Percentiles rank a stretch among this genome's conserved stretches.
These are phyloP conservation scores for Chrysanthemum seticuspe DNA, from an alignment of 129 eudicot species.

Conservation along the genomic window DNA sequence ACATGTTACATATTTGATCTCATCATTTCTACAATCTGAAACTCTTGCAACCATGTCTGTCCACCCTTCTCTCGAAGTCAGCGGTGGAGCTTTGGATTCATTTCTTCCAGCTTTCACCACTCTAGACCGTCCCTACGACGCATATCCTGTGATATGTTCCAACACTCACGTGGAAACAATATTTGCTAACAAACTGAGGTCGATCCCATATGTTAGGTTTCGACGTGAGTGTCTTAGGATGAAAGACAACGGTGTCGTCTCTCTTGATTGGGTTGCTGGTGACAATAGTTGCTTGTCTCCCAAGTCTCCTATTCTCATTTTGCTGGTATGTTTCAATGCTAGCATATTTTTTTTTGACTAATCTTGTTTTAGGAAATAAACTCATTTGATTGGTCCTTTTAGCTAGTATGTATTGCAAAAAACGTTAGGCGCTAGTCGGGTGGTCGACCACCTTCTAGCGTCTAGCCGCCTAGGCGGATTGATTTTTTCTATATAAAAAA, in stretches of 20 bases:
- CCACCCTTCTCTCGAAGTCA: slow-evolving; percentile 65
- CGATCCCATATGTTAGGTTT: slow-evolving; percentile 60
- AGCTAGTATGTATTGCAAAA: no score
- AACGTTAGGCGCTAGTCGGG: no score
- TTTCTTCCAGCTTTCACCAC: slow-evolving; percentile 57
- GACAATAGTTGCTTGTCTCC: slow-evolving; percentile 49
- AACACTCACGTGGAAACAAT: slow-evolving; percentile 90
- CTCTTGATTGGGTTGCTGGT: slow-evolving; percentile 90
- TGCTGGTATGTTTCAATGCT: slow-evolving; percentile 43
- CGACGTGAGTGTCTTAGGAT: slow-evolving; percentile 80
- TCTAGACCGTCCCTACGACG: slow-evolving; percentile 59
- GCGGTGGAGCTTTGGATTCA: slow-evolving; percentile 60
- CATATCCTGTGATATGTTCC: slow-evolving; percentile 56
- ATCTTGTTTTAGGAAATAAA: no score
- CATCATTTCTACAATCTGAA: neutral
- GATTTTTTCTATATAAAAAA: no score
- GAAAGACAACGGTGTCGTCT: slow-evolving; percentile 63
- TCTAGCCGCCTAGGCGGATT: no score
- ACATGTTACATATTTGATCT: no score
- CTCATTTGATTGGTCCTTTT: no score
- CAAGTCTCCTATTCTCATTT: slow-evolving; percentile 65
- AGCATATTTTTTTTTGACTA: neutral
- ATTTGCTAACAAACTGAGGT: slow-evolving; percentile 65
- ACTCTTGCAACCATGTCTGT: slow-evolving; percentile 28
- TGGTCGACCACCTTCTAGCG: no score